phyloP scores from a whole-genome alignment of 2,329 filamentous ascomycete species.

The Sporothrix phasma region DNA sequence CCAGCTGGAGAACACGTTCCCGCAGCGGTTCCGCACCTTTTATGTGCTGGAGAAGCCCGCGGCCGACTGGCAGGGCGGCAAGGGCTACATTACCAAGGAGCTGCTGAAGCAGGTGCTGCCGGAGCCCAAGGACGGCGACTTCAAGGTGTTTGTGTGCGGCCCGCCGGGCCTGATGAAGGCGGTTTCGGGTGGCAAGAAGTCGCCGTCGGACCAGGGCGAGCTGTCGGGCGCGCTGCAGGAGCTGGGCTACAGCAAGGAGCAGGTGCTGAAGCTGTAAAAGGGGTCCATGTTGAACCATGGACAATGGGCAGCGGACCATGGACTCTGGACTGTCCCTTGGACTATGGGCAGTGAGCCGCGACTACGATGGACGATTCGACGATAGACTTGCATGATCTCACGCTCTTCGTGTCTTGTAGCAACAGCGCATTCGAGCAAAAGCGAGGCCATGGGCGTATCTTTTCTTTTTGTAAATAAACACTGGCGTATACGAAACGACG shows the following conservation, averaged over 20 bases:
- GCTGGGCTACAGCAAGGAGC: constrained; percentile 45
- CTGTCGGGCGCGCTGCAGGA: constrained; percentile 67
- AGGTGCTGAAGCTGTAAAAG: constrained; percentile 85
- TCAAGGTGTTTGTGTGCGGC: constrained; percentile 95
- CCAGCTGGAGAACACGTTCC: constrained; percentile 87
- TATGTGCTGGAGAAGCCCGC: constrained; percentile 76
- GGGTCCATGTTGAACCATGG: not conserved
- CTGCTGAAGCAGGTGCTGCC: constrained; percentile 90
- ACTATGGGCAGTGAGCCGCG: too few relatives aligned
- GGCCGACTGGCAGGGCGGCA: constrained; percentile 65
- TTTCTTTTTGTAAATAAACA: not conserved
- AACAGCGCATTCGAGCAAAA: not conserved
- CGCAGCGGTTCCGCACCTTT: constrained; percentile 89
- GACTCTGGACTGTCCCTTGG: too few relatives aligned
- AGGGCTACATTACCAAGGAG: constrained; percentile 80
- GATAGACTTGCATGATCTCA: not conserved
- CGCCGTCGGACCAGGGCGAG: constrained; percentile 90
- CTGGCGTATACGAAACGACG: not conserved
- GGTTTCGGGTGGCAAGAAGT: constrained; percentile 80
- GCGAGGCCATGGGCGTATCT: not conserved
- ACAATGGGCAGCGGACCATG: not conserved
- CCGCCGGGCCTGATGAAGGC: constrained; percentile 90
- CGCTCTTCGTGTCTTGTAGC: not conserved
- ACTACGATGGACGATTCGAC: not conserved
- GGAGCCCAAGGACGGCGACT: constrained; percentile 77